Evolutionary conservation across 352 stramenopile genomes (phyloP).

Genomic region (Globisporangium nunn): DNA sequence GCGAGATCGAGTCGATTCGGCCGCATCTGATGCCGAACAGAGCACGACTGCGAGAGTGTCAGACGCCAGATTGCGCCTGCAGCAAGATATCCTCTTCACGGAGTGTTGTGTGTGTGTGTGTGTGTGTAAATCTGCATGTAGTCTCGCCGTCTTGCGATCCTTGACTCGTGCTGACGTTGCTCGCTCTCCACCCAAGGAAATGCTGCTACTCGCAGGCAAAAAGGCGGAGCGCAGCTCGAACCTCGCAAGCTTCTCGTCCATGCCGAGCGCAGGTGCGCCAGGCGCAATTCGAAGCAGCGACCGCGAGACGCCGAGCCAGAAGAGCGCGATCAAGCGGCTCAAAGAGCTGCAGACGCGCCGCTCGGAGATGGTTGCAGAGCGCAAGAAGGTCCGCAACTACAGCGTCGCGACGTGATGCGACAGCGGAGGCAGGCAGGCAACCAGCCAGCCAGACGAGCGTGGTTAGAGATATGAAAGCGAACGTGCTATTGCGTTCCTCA

Average conservation of each 20-base stretch:
- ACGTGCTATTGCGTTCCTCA: neutral
- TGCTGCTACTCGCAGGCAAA: slow-evolving; percentile 61
- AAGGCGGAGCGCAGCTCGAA: slow-evolving; percentile 32
- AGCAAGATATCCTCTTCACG: slow-evolving; percentile 36
- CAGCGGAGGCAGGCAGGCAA: no score
- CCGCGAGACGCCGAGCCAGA: slow-evolving; percentile 57
- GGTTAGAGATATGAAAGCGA: neutral
- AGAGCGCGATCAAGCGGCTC: slow-evolving; percentile 52
- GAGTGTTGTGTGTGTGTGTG: neutral
- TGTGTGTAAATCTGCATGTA: neutral
- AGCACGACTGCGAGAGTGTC: slow-evolving; percentile 31
- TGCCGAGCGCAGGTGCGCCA: neutral
- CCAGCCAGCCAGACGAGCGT: neutral
- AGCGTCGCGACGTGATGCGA: slow-evolving; percentile 36
- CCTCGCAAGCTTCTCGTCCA: slow-evolving; percentile 24
- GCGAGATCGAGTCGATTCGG: slow-evolving; percentile 21
- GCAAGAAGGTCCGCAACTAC: slow-evolving; percentile 80
- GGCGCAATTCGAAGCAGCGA: slow-evolving; percentile 25
- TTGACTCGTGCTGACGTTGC: slow-evolving; percentile 1
- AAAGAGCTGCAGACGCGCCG: slow-evolving; percentile 68
- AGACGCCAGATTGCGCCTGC: slow-evolving; percentile 51
- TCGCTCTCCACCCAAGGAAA: slow-evolving; percentile 36
- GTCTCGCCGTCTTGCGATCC: neutral
- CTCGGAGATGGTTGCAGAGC: slow-evolving; percentile 66
- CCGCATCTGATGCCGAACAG: slow-evolving; percentile 6